phyloP scores from a whole-genome alignment of 2,329 filamentous ascomycete genomes.

The Monosporascus sp. region DNA sequence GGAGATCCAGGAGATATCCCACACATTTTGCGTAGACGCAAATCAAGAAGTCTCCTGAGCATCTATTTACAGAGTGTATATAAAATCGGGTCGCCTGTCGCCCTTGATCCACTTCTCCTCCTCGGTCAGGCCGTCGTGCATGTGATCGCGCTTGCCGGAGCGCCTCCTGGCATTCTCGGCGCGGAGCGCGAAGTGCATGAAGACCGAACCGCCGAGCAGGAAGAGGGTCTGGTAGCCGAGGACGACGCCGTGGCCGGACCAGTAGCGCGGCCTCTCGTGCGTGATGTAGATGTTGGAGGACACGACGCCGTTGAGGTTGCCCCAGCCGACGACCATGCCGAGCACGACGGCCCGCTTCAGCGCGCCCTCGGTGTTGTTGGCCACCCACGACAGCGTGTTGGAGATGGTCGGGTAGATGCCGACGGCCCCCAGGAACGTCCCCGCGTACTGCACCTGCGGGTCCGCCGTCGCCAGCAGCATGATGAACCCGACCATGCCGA shows the following conservation, averaged over 20 bases:
- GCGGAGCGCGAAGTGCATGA: constrained; percentile 6
- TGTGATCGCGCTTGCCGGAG: constrained; percentile 1
- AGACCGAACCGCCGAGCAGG: constrained; percentile 4
- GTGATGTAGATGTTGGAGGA: constrained; percentile 45
- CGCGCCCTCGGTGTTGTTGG: constrained; percentile 51
- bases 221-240: constrained; percentile 25
- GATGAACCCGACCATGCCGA: constrained; percentile 49
- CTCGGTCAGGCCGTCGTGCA: constrained; percentile 4
- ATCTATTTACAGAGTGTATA: constrained; percentile 2
- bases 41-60: background rate
- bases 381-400: constrained; percentile 50
- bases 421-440: constrained; percentile 47
- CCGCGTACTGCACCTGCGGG: constrained; percentile 46
- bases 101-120: constrained; percentile 4
- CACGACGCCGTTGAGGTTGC: constrained; percentile 45
- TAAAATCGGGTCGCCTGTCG: constrained; percentile 6
- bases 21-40: no score
- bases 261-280: constrained; percentile 41
- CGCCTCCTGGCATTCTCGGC: constrained; percentile 1
- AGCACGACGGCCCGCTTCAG: constrained; percentile 51
- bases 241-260: constrained; percentile 42
- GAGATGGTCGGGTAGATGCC: constrained; percentile 51
- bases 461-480: constrained; percentile 44
- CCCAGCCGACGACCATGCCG: constrained; percentile 45
- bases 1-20: no score